Evolutionary conservation across 78 protist species (phyloP).

Genomic region (slime mould (Dictyostelium discoideum)): dicty_2.7 NC_007089.4:1864501-1865000

Average conservation of each 20-base stretch:
- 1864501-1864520: neutral
- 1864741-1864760: conserved; percentile 43
- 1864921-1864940: conserved; percentile 5
- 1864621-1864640: neutral
- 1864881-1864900: neutral
- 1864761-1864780: conserved; percentile 18
- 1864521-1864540: neutral
- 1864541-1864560: conserved; percentile 1
- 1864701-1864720: neutral
- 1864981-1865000: neutral
- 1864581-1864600: neutral
- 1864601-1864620: neutral
- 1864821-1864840: no score
- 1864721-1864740: neutral
- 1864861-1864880: neutral
- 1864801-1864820: no score
- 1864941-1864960: neutral
- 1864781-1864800: neutral
- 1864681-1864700: neutral
- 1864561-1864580: neutral
- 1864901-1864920: neutral
- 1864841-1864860: neutral
- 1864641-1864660: neutral
- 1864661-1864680: neutral
- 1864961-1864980: neutral